Base-by-base conservation (phyloP, 176 grass and related monocot genomes). In the Lolium rigidum region DNA sequence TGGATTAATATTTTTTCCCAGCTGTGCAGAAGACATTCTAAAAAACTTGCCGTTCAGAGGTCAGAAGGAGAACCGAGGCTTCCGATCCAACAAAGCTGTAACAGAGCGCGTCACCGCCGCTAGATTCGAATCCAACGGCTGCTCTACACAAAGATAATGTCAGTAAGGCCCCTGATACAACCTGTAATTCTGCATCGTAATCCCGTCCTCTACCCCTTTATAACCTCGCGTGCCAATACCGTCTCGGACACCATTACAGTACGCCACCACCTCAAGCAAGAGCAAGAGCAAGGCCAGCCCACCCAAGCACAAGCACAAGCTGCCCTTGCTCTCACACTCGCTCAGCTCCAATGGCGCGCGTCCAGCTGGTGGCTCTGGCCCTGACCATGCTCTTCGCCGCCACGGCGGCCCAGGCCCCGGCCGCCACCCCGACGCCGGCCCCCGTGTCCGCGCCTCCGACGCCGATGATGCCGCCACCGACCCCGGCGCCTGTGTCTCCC, bases 341-440 rank as follows among this genome's bases (percentile, higher is more conserved):
- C 66, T 35, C 26, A 35, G 31, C 31, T 81, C 10, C 43, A 86
- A 93, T 93, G 91, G 91, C 84, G 85, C 92, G 88, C 61, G 50
- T 86, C 82, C 88, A 79, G 58, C 59, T 90, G 11, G 76, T 82
- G 17, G 78, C 89, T 64, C 3, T 90, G 66, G 85, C 88, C 77
- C 68, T 93, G 81, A 85, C 91, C 49, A 82, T 86, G 82, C 83
- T 93, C 68, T 86, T 85, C 66, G 88, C 89, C 41, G 78, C 56
- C 2, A 68, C 64, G 0, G 54, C 85, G 43, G 91, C 91, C 10
- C 91, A 93, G 87, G 91, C 81, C 14, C 90, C 87, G 59, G 66
- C 78, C 38, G 79, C 83, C 67, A 80, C 87, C 83, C 88, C 88
- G 61, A 78, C 64, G 44, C 77, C 90, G 4, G 82, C 90, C 0